Evolutionary conservation across 1,139 yeast species (phyloP), one percentile per base, ranked within the genome.

Genomic region (Geotrichum bryndzae): DNA sequence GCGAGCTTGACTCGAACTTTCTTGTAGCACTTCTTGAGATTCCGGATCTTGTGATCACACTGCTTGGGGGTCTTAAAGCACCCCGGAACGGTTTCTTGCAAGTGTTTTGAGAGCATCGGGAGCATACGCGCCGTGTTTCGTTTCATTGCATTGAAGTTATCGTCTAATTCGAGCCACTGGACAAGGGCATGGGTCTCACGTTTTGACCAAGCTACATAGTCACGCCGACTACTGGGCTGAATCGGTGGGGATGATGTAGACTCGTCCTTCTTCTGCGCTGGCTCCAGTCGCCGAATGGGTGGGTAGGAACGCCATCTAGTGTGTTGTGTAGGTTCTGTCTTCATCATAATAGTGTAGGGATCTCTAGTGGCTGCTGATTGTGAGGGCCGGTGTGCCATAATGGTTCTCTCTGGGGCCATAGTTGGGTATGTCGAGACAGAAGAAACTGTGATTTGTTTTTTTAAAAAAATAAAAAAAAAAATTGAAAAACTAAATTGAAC

Each of bases 41-140:
- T 61, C 8, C 64, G 57, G 10, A 61, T 61, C 51, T 61, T 61
- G 59, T 61, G 64, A 51, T 61, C 64, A 35, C 64, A 61, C 45
- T 61, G 64, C 29, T 61, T 61, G 15, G 64, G 59, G 10, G 64
- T 61, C 50, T 61, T 61, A n/a, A 59, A 57, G 53, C 64, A 61
- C 11, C 64, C 64, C 11, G 62, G 27, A 11, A 61, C 58, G 10
- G 48, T 50, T 13, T 38, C 46, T 27, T 59, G 60, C 5, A 61
- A 51, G 31, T 59, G 58, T 13, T 59, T 54, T 1, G 64, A 61
- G 10, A 61, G 64, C 56, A 54, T 45, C 10, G 64, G 64, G 13
- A 61, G 56, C 64, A 61, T 61, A 29, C 59, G 46, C 8, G 64
- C 61, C 1, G 64, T 61, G 45, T 60, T 53, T 41, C 64, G 35